Conservation (phyloP, 73 alveolate genomes). For the Effrenium voratum region DNA sequence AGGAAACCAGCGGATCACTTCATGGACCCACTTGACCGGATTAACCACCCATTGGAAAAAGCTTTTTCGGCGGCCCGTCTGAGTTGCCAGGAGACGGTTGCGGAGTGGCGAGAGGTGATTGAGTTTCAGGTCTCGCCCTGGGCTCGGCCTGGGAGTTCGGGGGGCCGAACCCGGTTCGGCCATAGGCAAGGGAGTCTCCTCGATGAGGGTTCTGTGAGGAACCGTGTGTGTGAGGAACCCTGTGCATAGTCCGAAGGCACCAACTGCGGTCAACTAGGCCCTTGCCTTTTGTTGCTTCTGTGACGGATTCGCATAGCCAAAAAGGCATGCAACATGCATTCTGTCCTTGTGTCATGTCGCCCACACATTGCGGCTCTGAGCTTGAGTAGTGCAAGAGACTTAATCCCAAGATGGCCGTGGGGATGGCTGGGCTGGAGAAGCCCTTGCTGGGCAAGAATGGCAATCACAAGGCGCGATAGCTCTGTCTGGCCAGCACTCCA, state of each 20-base stretch:
- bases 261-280: not conserved
- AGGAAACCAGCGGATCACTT: too few species aligned
- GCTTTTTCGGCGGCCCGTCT: not conserved
- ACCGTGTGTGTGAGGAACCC: not conserved
- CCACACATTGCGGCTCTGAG: too few species aligned
- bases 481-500: too few species aligned
- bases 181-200: not conserved
- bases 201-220: not conserved
- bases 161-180: not conserved
- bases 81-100: constrained; percentile 43
- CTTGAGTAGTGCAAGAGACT: constrained; percentile 25
- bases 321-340: too few species aligned
- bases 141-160: too few species aligned
- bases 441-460: constrained; percentile 82
- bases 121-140: constrained; percentile 72
- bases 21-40: too few species aligned
- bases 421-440: constrained; percentile 34
- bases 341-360: too few species aligned
- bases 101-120: constrained; percentile 82
- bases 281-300: too few species aligned
- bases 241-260: not conserved
- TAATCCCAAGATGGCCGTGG: constrained; percentile 64
- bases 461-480: too few species aligned
- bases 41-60: not conserved
- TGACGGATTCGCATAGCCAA: too few species aligned